Evolutionary conservation across 805 yeast species (phyloP).

Genomic region (Lipomyces sp.): DNA sequence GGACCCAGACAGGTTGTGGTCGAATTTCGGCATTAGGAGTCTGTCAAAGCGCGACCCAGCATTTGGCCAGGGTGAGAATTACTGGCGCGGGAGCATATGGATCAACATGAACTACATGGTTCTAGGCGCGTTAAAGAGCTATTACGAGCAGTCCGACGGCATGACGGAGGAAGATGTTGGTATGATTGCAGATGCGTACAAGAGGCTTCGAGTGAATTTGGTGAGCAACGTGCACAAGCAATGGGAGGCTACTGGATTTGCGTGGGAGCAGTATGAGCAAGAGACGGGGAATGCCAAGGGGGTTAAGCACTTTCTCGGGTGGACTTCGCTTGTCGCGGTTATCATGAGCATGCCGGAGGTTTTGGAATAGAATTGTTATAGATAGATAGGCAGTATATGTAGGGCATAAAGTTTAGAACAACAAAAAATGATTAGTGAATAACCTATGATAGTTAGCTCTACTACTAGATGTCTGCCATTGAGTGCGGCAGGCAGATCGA

Average conservation of each 20-base stretch:
- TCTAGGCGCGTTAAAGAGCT: constrained; percentile 63
- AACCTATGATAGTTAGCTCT: too few relatives aligned
- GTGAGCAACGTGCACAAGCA: constrained; percentile 70
- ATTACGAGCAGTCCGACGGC: constrained; percentile 53
- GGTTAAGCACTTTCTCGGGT: constrained; percentile 88
- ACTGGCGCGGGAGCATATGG: constrained; percentile 97
- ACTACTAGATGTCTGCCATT: too few relatives aligned
- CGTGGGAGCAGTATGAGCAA: constrained; percentile 91
- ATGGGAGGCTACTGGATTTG: constrained; percentile 77
- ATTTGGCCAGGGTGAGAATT: constrained; percentile 82
- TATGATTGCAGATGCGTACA: constrained; percentile 58
- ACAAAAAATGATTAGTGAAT: too few relatives aligned
- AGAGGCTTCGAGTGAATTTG: constrained; percentile 64
- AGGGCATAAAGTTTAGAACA: not conserved
- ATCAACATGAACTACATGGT: constrained; percentile 84
- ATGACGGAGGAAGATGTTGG: constrained; percentile 45
- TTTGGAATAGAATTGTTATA: constrained; percentile 17
- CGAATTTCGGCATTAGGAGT: constrained; percentile 79
- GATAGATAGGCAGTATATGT: not conserved
- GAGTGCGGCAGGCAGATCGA: not conserved
- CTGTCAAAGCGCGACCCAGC: constrained; percentile 66
- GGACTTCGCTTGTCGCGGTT: constrained; percentile 82
- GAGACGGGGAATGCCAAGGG: constrained; percentile 75
- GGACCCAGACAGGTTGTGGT: constrained; percentile 77
- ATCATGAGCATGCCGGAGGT: constrained; percentile 82